Percentiles rank a stretch among this genome's conserved stretches.
Evolutionary conservation across 441 rosid genomes (phyloP).

Genomic region (Euphorbia celastroides): DNA sequence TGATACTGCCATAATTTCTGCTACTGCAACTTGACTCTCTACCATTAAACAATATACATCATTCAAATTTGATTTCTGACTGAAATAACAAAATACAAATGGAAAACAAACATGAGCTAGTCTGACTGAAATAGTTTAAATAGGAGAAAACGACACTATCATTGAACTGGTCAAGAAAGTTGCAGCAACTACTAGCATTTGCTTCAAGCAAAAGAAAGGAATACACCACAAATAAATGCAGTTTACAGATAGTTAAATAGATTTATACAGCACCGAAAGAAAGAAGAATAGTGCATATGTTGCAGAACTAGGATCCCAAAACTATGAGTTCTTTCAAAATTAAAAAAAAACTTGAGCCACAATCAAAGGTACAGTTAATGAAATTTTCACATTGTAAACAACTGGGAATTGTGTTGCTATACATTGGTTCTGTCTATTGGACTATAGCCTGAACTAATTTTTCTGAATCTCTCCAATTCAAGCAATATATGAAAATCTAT

Average conservation of each 20-base stretch:
- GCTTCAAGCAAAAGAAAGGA: background rate
- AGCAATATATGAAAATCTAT: background rate
- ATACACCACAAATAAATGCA: background rate
- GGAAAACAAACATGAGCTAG: no score
- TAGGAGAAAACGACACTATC: background rate
- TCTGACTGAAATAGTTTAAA: no score
- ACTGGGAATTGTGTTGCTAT: background rate
- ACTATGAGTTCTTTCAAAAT: background rate
- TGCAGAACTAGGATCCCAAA: background rate
- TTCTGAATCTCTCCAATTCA: background rate
- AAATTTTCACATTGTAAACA: background rate
- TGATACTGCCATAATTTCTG: no score
- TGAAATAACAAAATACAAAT: no score
- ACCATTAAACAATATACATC: no score
- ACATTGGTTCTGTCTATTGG: background rate
- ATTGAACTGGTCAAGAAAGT: background rate
- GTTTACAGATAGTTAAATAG: background rate
- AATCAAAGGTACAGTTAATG: background rate
- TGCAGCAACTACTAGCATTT: conserved; percentile 1
- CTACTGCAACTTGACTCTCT: no score
- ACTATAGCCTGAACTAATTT: background rate
- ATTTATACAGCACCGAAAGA: background rate
- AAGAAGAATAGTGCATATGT: background rate
- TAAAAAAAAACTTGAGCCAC: background rate
- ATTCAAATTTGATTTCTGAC: no score